Evolutionary conservation across 768 basidiomycete species (phyloP).

Genomic region (Gloeopeniophorella convolvens): DNA sequence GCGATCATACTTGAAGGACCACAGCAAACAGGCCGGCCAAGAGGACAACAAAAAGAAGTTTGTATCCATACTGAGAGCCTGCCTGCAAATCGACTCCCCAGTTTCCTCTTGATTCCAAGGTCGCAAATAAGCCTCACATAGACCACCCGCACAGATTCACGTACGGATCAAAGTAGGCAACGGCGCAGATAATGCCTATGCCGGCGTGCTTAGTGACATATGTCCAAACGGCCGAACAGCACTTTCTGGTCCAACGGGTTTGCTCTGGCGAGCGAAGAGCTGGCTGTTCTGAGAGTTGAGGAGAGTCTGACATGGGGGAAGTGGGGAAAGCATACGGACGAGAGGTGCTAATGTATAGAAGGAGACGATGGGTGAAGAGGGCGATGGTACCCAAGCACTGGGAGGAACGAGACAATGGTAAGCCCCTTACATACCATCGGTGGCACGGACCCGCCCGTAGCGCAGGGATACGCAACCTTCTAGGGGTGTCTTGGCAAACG

Average conservation of each 20-base stretch:
- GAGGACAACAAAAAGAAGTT: constrained; percentile 71
- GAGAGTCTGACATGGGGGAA: constrained; percentile 12
- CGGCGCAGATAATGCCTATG: constrained; percentile 79
- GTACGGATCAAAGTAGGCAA: constrained; percentile 86
- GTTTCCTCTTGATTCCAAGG: constrained; percentile 50
- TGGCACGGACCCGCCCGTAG: neutral
- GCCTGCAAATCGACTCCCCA: constrained; percentile 90
- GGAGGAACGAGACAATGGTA: constrained; percentile 19
- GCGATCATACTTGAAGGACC: constrained; percentile 59
- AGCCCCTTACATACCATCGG: neutral
- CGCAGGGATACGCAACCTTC: neutral
- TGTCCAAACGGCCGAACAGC: no score
- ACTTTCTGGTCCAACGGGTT: constrained; percentile 3
- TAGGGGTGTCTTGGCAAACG: no score
- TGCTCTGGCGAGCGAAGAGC: neutral
- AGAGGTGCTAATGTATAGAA: neutral
- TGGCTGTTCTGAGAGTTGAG: neutral
- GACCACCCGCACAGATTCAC: constrained; percentile 25
- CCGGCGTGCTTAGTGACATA: constrained; percentile 66
- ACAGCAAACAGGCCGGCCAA: constrained; percentile 78
- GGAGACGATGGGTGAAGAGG: neutral
- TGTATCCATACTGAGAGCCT: constrained; percentile 80
- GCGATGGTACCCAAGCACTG: constrained; percentile 4
- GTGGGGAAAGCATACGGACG: constrained; percentile 9
- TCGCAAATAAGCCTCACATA: neutral